Conservation (phyloP, 2,329 filamentous ascomycete genomes). For the Penicillium sp. region DNA sequence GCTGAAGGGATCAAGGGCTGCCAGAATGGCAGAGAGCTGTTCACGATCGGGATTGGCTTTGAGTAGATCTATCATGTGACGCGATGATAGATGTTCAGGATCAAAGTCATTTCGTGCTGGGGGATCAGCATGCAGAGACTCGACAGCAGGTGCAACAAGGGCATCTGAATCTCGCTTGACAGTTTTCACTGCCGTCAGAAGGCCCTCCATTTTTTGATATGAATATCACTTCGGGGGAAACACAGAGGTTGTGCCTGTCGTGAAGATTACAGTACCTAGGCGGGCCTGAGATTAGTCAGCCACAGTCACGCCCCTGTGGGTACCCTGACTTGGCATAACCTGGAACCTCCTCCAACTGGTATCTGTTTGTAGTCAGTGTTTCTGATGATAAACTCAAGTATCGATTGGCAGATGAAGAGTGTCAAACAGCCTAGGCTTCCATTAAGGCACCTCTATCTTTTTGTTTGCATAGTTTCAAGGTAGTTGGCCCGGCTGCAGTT, state of each 20-base stretch:
- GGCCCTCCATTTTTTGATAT: slow-evolving; percentile 36
- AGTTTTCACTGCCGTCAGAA: slow-evolving; percentile 43
- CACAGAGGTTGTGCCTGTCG: slow-evolving; percentile 20
- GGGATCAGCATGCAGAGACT: slow-evolving; percentile 12
- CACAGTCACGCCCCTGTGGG: not conserved
- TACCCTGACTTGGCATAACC: too few species aligned
- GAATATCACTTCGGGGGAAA: slow-evolving; percentile 14
- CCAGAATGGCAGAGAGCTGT: slow-evolving; percentile 33
- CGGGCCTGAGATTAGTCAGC: slow-evolving; percentile 30
- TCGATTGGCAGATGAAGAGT: too few species aligned
- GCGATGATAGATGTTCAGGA: slow-evolving; percentile 28
- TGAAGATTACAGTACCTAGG: slow-evolving; percentile 25
- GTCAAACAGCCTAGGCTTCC: too few species aligned
- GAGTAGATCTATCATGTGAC: slow-evolving; percentile 39
- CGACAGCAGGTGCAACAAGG: slow-evolving; percentile 18
- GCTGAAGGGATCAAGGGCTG: slow-evolving; percentile 38
- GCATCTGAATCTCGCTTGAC: slow-evolving; percentile 27
- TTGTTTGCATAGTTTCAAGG: too few species aligned
- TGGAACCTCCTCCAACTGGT: too few species aligned
- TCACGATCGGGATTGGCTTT: slow-evolving; percentile 41
- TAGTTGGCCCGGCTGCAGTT: too few species aligned
- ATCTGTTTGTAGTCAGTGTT: too few species aligned
- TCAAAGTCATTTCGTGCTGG: slow-evolving; percentile 13
- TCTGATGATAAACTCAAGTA: too few species aligned
- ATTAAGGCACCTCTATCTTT: too few species aligned